Evolutionary conservation across 441 rosid species (phyloP).

Genomic region (California macrophylla): DNA sequence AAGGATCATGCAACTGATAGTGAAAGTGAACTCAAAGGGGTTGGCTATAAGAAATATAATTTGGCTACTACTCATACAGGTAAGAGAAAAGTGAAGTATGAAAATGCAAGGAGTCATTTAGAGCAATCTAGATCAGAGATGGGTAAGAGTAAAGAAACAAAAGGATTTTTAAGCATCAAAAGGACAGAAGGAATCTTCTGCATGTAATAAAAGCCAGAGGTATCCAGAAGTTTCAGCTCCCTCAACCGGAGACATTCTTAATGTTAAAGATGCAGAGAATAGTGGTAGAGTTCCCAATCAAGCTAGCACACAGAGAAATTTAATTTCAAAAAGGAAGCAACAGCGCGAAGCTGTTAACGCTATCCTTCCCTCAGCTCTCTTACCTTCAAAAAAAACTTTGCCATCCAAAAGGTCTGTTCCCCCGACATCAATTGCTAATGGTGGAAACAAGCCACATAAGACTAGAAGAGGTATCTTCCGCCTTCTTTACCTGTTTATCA

Average conservation of each 20-base stretch:
- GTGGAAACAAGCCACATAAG: conserved; percentile 48
- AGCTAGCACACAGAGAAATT: conserved; percentile 36
- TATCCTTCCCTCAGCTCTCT: conserved; percentile 66
- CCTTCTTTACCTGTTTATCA: neutral
- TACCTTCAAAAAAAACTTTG: conserved; percentile 51
- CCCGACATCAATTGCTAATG: conserved; percentile 34
- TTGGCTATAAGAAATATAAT: conserved; percentile 22
- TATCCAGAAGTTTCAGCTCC: conserved; percentile 26
- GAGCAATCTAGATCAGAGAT: conserved; percentile 20
- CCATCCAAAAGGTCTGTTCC: conserved; percentile 51
- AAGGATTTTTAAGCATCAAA: conserved; percentile 21
- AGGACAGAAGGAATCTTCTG: conserved; percentile 31
- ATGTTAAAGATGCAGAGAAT: conserved; percentile 23
- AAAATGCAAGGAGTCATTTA: conserved; percentile 13
- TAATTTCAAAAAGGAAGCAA: conserved; percentile 53
- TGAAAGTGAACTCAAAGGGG: conserved; percentile 29
- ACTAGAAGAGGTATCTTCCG: conserved; percentile 45
- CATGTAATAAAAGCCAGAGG: conserved; percentile 25
- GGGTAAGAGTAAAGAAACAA: conserved; percentile 19
- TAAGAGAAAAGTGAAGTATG: conserved; percentile 22
- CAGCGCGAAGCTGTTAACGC: conserved; percentile 90
- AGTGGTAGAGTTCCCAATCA: conserved; percentile 25
- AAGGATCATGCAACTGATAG: conserved; percentile 20
- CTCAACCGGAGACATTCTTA: conserved; percentile 25
- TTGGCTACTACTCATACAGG: conserved; percentile 17